Base-by-base conservation (phyloP, 371 early-diverging fungal species). In the Mucor lusitanicus region DNA sequence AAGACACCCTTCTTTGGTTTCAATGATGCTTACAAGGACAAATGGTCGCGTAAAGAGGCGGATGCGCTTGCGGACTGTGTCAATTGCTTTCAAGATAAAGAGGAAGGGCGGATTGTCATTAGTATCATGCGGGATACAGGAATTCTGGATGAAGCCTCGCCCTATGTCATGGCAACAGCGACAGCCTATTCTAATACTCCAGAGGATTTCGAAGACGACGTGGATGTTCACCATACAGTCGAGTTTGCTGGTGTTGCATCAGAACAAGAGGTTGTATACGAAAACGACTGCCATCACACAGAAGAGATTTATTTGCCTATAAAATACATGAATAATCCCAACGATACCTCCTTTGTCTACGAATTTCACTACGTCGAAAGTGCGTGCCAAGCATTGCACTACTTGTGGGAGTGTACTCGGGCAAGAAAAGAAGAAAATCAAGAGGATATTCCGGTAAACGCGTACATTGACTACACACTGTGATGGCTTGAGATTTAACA, bases 261-360 rank as follows among this genome's bases (percentile, higher is more conserved):
- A 23, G 21, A 23, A 48, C 1, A 9, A 48, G 21, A 48, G 35
- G 11, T 9, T 35, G 35, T 8, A 9, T 48, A 9, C 19, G 9
- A 19, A 23, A 21, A 48, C 6, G 48, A 48, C 9, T 6, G 9
- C 3, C 46, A 63, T 37, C 39, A 53, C 25, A 63, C 63, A 0
- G 67, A 66, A 21, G 67, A 66, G 40, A 54, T 66, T 12, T 60
- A 60, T 21, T 39, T 66, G 19, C 67, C 67, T 21, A 35, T 58
- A 12, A 25, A 40, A 21, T 12, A n/a, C 11, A 48, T 48, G 19
- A 48, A 48, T n/a, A 17, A 46, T 12, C 39, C 35, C 21, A n/a
- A 59, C 25, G 39, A 33, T 37, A 33, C 19, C 30, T 48, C 48
- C 6, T 48, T 48, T 48, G 7, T 48, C 50, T 60, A 53, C 28